Evolutionary conservation across 495 filamentous ascomycete genomes (phyloP).

Genomic region (Platismatia glauca): DNA sequence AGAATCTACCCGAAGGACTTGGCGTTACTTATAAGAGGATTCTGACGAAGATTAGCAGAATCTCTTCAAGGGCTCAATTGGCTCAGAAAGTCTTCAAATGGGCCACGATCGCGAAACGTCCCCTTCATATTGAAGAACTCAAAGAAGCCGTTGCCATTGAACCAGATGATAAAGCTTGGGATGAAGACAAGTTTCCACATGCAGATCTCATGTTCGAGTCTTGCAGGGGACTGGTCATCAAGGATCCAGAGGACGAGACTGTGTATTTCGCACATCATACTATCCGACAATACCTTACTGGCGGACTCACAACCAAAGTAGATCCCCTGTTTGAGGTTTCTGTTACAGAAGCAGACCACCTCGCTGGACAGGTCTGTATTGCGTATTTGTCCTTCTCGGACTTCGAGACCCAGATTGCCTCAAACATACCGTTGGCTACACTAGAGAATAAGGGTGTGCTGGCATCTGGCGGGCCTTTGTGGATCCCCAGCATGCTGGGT

Average conservation of each 20-base stretch:
- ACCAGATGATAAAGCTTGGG: conserved; percentile 23
- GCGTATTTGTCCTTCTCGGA: neutral
- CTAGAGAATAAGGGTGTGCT: neutral
- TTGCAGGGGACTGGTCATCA: conserved; percentile 29
- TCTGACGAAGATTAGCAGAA: conserved; percentile 16
- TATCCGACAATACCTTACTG: conserved; percentile 26
- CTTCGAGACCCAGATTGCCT: neutral
- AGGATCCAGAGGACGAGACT: conserved; percentile 22
- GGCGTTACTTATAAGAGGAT: conserved; percentile 23
- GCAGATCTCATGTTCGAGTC: conserved; percentile 25
- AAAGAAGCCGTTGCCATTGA: conserved; percentile 31
- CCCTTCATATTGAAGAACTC: conserved; percentile 31
- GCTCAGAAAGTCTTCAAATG: conserved; percentile 22
- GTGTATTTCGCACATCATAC: conserved; percentile 33
- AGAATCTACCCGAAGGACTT: conserved; percentile 22
- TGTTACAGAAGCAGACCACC: neutral
- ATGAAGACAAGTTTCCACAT: conserved; percentile 22
- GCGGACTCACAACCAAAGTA: neutral
- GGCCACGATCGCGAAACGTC: conserved; percentile 27
- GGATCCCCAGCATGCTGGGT: neutral
- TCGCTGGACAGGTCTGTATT: neutral
- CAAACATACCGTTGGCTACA: too few species aligned
- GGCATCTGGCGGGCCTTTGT: neutral
- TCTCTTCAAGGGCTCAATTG: neutral
- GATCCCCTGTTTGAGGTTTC: neutral